Conservation (phyloP, 2,329 filamentous ascomycete genomes). For the Xenoacremonium recifei region DNA sequence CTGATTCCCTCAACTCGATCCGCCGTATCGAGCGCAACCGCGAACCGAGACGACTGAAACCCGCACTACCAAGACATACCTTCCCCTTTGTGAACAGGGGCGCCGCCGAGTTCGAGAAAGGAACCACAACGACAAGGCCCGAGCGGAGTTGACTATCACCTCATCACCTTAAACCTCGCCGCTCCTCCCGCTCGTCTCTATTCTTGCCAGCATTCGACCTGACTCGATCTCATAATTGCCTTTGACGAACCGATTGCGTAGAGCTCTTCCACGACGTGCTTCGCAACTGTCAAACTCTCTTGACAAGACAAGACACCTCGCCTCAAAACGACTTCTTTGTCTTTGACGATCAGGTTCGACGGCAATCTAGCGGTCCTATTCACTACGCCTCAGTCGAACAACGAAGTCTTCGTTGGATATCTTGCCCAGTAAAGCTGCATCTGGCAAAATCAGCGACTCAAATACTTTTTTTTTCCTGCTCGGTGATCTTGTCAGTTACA, state of each 20-base stretch:
- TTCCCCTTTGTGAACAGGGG: constrained; percentile 23
- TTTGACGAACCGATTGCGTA: constrained; percentile 6
- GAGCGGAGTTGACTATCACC: constrained; percentile 23
- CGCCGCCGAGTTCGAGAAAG: constrained; percentile 22
- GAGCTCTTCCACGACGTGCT: too few species aligned
- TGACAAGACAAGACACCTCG: too few species aligned
- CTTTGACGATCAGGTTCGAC: constrained; percentile 1
- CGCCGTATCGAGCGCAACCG: constrained; percentile 25
- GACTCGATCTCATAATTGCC: constrained; percentile 4
- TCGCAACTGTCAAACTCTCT: constrained; percentile 2
- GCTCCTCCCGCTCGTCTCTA: constrained; percentile 3
- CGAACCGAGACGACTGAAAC: constrained; percentile 29
- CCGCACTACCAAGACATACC: constrained; percentile 8
- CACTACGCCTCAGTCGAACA: constrained; percentile 1
- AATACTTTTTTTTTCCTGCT: background rate
- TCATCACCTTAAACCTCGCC: constrained; percentile 13
- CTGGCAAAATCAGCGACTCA: constrained; percentile 1
- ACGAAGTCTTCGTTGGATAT: background rate
- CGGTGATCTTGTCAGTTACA: too few species aligned
- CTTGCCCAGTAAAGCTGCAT: constrained; percentile 1
- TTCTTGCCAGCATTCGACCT: constrained; percentile 10
- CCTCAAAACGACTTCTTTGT: background rate
- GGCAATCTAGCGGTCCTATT: constrained; percentile 4
- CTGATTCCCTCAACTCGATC: constrained; percentile 21
- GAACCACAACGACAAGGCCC: constrained; percentile 19